Conservation (phyloP, 257 asterid species). For the Przewalskia tangutica region DNA sequence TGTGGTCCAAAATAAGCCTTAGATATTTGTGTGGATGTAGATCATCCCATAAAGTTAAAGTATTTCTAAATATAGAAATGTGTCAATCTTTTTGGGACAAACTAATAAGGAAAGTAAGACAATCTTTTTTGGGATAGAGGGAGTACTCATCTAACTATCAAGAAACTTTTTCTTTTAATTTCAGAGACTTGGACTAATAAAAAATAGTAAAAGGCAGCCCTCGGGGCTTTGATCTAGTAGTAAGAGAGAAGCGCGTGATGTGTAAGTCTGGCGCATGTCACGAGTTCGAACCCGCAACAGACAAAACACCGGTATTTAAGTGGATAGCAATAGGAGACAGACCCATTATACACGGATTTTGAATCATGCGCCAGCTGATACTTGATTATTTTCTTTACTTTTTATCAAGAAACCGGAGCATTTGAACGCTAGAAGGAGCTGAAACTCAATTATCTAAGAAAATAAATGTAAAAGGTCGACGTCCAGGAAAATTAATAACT, state of each 20-base stretch:
- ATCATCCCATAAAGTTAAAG: too few species aligned
- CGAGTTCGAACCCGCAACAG: neutral
- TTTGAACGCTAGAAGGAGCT: neutral
- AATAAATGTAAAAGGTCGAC: neutral
- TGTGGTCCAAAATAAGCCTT: too few species aligned
- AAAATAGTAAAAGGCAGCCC: neutral
- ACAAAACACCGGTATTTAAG: neutral
- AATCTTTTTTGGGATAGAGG: too few species aligned
- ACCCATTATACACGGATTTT: neutral
- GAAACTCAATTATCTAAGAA: neutral
- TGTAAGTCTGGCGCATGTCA: neutral
- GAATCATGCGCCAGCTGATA: neutral
- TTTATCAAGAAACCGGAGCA: too few species aligned
- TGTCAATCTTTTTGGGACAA: too few species aligned
- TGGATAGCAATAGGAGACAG: neutral
- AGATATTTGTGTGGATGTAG: too few species aligned
- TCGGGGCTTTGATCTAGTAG: neutral
- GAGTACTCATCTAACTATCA: neutral
- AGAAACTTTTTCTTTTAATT: neutral
- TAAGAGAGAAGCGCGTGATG: neutral
- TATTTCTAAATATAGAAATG: too few species aligned
- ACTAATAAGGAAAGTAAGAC: too few species aligned
- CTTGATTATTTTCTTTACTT: neutral
- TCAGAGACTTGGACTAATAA: neutral
- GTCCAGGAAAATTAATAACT: neutral